Evolutionary conservation across 2,329 filamentous ascomycete species (phyloP).

Genomic region (Microcyclospora pomicola): DNA sequence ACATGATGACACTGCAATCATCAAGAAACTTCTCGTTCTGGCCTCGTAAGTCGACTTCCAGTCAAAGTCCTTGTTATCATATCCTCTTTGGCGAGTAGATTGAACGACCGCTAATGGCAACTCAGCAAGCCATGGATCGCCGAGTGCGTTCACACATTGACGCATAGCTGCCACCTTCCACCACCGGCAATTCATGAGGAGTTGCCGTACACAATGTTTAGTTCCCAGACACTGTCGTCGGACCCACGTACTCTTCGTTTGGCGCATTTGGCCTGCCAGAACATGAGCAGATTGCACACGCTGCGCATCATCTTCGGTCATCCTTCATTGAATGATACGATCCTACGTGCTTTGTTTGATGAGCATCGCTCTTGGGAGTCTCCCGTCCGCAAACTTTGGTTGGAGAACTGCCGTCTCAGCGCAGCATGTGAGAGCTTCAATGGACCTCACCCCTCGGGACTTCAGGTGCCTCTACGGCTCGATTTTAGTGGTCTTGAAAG

Average conservation of each 20-base stretch:
- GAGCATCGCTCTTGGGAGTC: conserved; percentile 14
- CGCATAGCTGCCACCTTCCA: conserved; percentile 34
- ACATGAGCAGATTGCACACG: conserved; percentile 31
- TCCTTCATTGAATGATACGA: conserved; percentile 25
- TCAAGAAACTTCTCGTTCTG: conserved; percentile 29
- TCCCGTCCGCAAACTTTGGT: conserved; percentile 29
- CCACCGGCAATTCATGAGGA: conserved; percentile 32
- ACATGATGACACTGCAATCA: conserved; percentile 30
- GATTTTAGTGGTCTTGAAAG: conserved; percentile 25
- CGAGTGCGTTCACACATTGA: conserved; percentile 29
- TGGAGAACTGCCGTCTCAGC: conserved; percentile 30
- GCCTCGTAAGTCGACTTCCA: conserved; percentile 20
- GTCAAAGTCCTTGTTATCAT: background rate
- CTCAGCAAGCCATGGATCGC: conserved; percentile 28
- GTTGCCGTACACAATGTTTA: conserved; percentile 28
- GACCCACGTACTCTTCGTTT: conserved; percentile 28
- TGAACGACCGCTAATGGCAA: background rate
- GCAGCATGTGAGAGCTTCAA: conserved; percentile 10
- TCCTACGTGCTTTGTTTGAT: conserved; percentile 29
- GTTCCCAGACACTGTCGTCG: conserved; percentile 25
- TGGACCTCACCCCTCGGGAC: conserved; percentile 6
- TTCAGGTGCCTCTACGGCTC: conserved; percentile 9
- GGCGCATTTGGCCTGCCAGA: conserved; percentile 23
- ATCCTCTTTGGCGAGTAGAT: background rate
- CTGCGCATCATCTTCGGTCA: conserved; percentile 33